Percentiles rank a stretch among this genome's conserved stretches.
Conservation (phyloP, 345 rosid species). For the Camelina hispida region DNA sequence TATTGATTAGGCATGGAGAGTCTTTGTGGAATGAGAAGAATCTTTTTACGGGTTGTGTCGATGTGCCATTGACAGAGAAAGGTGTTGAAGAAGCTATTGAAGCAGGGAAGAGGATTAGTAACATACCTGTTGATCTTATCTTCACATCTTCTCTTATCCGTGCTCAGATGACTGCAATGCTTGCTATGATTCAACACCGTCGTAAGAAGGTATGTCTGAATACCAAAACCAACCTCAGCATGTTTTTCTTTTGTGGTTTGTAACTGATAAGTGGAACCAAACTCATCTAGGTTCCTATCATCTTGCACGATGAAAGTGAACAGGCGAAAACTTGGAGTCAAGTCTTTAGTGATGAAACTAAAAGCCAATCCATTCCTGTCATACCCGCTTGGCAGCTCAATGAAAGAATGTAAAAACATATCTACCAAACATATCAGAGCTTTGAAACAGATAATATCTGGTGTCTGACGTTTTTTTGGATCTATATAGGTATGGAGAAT, state of each 20-base stretch:
- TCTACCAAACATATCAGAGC: neutral
- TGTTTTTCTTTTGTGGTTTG: neutral
- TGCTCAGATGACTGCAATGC: slow-evolving; percentile 97
- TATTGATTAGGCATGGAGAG: slow-evolving; percentile 89
- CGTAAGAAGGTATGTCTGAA: slow-evolving; percentile 60
- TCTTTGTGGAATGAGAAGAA: slow-evolving; percentile 95
- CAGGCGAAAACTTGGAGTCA: slow-evolving; percentile 85
- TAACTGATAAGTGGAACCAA: neutral
- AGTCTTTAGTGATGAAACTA: slow-evolving; percentile 86
- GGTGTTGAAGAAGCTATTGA: slow-evolving; percentile 94
- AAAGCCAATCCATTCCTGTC: slow-evolving; percentile 82
- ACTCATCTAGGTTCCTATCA: slow-evolving; percentile 71
- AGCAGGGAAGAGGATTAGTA: slow-evolving; percentile 93
- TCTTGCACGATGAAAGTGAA: slow-evolving; percentile 78
- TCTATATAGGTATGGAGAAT: slow-evolving; percentile 80
- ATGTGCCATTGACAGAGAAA: slow-evolving; percentile 82
- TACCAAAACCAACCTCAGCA: neutral
- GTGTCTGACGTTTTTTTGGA: neutral
- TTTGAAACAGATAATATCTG: neutral
- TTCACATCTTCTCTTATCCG: slow-evolving; percentile 82
- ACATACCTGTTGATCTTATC: slow-evolving; percentile 88
- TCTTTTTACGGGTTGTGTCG: slow-evolving; percentile 92
- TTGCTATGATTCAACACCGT: slow-evolving; percentile 91
- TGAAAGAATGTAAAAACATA: slow-evolving; percentile 80
- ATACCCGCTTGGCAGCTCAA: slow-evolving; percentile 91